Conservation (phyloP, 2,329 filamentous ascomycete species). For the Colletotrichum sp. region DNA sequence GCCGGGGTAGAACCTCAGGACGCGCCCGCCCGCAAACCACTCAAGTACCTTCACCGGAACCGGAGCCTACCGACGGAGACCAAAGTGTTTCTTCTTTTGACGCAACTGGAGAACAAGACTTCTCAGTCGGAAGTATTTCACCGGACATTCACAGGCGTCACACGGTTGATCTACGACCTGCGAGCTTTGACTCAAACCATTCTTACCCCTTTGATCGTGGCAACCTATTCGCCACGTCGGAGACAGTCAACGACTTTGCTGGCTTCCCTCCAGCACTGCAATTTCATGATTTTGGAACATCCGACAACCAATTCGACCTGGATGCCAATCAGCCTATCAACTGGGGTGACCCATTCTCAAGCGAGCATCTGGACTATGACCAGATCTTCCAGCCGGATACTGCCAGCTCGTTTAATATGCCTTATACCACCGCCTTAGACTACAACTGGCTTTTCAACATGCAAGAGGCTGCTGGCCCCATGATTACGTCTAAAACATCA, state of each 20-base stretch:
- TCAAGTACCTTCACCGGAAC: slow-evolving; percentile 13
- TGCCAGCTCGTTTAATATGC: slow-evolving; percentile 69
- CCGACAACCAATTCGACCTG: neutral
- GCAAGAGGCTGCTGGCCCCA: slow-evolving; percentile 31
- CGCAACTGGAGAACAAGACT: neutral
- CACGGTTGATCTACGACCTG: neutral
- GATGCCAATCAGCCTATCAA: neutral
- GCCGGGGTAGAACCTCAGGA: neutral
- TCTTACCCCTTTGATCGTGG: neutral
- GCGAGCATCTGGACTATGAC: slow-evolving; percentile 41
- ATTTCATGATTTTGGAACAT: neutral
- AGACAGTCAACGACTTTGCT: neutral
- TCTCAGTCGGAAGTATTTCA: neutral
- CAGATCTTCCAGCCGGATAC: slow-evolving; percentile 66
- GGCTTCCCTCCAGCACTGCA: neutral
- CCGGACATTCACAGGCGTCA: neutral
- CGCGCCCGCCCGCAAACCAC: slow-evolving; percentile 1
- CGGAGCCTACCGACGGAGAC: slow-evolving; percentile 4
- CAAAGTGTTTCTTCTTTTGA: neutral
- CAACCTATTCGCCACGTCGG: neutral
- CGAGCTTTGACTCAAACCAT: neutral
- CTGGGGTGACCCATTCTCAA: neutral
- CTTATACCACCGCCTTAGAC: slow-evolving; percentile 66
- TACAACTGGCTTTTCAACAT: slow-evolving; percentile 68
- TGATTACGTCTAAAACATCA: neutral